Percentiles rank a stretch among this genome's conserved stretches.
Evolutionary conservation across 2,329 filamentous ascomycete genomes (phyloP).

Genomic region (Cercospora zeae-maydis): DNA sequence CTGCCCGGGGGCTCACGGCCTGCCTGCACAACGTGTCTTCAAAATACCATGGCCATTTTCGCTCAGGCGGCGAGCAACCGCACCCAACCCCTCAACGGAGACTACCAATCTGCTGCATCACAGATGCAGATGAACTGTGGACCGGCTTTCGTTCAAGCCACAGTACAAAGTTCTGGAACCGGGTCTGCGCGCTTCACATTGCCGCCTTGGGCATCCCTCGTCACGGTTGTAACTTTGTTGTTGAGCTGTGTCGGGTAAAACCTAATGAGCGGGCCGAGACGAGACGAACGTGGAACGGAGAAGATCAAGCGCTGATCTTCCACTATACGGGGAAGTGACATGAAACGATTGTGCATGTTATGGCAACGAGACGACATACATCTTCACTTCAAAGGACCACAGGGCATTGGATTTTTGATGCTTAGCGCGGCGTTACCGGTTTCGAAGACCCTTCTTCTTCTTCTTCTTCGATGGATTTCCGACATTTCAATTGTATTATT

Average conservation of each 20-base stretch:
- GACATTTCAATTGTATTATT: neutral
- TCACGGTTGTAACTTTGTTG: slow-evolving; percentile 7
- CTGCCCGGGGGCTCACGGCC: slow-evolving; percentile 67
- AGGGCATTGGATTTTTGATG: neutral
- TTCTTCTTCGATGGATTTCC: neutral
- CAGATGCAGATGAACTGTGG: slow-evolving; percentile 67
- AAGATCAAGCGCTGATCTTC: slow-evolving; percentile 31
- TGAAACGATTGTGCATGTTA: neutral
- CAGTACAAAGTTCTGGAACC: slow-evolving; percentile 5
- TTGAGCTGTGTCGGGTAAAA: slow-evolving; percentile 12
- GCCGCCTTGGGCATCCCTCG: neutral
- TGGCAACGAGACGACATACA: neutral
- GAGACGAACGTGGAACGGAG: neutral
- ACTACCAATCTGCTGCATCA: slow-evolving; percentile 68
- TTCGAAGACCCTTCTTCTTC: neutral
- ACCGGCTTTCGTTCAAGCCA: slow-evolving; percentile 44
- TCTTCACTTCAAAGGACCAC: neutral
- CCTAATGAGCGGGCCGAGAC: neutral
- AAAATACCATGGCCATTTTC: slow-evolving; percentile 78
- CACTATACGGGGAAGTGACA: neutral
- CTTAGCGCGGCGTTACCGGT: slow-evolving; percentile 2
- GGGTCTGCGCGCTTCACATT: neutral
- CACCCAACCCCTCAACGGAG: slow-evolving; percentile 62
- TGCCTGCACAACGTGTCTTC: slow-evolving; percentile 70
- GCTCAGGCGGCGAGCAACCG: slow-evolving; percentile 64